Conservation (phyloP, 768 basidiomycete species). For the Phylloporus sp. region DNA sequence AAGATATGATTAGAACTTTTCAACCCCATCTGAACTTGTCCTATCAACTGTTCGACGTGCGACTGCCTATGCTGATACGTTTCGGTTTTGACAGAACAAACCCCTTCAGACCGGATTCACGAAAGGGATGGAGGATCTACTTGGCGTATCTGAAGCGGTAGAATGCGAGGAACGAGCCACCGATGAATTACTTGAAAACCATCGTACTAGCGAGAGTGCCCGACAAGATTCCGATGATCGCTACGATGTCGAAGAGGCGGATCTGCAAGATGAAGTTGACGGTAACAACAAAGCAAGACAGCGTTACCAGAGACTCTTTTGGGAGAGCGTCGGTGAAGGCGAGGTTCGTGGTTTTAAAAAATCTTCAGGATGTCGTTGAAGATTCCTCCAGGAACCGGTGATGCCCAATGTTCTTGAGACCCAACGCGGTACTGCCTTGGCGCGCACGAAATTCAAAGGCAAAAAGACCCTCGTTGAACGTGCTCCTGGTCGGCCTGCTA, state of each 20-base stretch:
- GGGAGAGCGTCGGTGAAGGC: conserved; percentile 74
- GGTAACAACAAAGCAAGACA: conserved; percentile 51
- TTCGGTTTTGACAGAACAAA: conserved; percentile 42
- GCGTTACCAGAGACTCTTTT: conserved; percentile 68
- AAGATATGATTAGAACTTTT: conserved; percentile 55
- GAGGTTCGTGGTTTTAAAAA: conserved; percentile 40
- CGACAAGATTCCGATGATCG: conserved; percentile 19
- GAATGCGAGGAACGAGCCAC: conserved; percentile 8
- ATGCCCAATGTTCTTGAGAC: conserved; percentile 53
- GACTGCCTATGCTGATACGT: neutral
- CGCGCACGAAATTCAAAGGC: conserved; percentile 35
- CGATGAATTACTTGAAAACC: conserved; percentile 6
- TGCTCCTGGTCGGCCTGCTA: conserved; percentile 45
- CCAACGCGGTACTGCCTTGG: conserved; percentile 38
- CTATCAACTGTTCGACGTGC: conserved; percentile 7
- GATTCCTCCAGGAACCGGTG: conserved; percentile 49
- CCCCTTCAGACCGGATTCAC: conserved; percentile 75
- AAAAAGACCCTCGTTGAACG: conserved; percentile 35
- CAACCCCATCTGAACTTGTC: conserved; percentile 63
- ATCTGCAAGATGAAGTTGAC: conserved; percentile 54
- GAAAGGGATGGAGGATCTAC: conserved; percentile 72
- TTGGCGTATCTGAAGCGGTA: conserved; percentile 47
- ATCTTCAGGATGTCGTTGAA: neutral
- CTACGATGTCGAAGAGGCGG: conserved; percentile 55
- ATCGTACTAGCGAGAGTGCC: neutral